A percentile compares a stretch with the other conserved stretches of the same genome.
phyloP scores from a whole-genome alignment of 306 rosid genomes.

The Dalbergia cultrata region DNA sequence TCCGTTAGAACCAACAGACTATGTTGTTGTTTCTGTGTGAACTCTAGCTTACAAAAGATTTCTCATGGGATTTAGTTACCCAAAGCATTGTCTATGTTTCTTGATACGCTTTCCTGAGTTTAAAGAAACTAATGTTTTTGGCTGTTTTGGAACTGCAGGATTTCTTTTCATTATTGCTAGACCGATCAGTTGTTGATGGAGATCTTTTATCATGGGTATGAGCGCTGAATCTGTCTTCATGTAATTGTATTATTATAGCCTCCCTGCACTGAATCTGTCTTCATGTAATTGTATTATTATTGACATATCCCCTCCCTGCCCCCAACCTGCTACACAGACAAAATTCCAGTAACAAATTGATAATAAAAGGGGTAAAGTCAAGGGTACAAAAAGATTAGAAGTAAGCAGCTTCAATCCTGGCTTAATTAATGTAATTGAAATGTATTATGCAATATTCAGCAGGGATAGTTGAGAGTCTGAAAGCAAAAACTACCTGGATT shows the following conservation, averaged over 20 bases:
- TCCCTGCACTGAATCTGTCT: constrained; percentile 24
- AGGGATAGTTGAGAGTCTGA: background rate
- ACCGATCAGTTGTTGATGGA: constrained; percentile 79
- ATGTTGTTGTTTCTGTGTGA: background rate
- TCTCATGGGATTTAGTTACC: constrained; percentile 12
- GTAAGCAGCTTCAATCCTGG: background rate
- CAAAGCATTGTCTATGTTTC: constrained; percentile 7
- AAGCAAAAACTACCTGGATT: background rate
- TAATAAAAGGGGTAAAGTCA: background rate
- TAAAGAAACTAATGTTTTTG: constrained; percentile 21
- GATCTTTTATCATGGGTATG: constrained; percentile 92
- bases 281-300: background rate
- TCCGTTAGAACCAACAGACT: background rate
- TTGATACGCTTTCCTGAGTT: constrained; percentile 19
- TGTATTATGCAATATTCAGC: background rate
- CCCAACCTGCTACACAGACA: background rate
- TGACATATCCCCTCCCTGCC: constrained; percentile 1
- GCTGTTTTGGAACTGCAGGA: constrained; percentile 64
- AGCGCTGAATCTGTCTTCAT: constrained; percentile 22
- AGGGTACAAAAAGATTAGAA: background rate
- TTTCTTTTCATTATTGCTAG: constrained; percentile 72
- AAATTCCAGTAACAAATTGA: background rate
- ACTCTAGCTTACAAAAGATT: background rate
- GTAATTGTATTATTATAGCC: background rate
- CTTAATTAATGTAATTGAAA: background rate